Evolutionary conservation across 495 filamentous ascomycete genomes (phyloP).

Genomic region (Hypomontagnella monticulosa): DNA sequence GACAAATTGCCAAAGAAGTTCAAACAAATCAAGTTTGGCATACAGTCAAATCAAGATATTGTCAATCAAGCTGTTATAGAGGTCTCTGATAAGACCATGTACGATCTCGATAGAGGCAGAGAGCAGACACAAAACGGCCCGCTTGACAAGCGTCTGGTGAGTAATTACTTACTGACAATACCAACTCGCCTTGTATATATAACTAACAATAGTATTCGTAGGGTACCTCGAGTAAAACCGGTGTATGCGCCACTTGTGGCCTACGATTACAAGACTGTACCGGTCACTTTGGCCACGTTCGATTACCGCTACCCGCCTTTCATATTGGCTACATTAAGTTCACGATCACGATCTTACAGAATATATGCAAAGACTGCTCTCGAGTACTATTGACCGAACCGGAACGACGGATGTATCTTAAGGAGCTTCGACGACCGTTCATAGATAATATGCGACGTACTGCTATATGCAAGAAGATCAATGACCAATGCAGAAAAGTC

Average conservation of each 20-base stretch:
- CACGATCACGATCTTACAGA: constrained; percentile 85
- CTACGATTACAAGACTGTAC: constrained; percentile 80
- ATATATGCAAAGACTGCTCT: constrained; percentile 91
- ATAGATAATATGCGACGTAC: constrained; percentile 86
- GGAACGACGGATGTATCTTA: constrained; percentile 75
- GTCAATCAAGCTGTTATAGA: constrained; percentile 92
- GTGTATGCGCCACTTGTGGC: constrained; percentile 82
- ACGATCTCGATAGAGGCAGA: constrained; percentile 80
- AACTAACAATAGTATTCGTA: constrained; percentile 44
- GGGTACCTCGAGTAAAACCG: constrained; percentile 83
- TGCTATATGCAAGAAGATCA: constrained; percentile 84
- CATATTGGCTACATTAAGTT: constrained; percentile 96
- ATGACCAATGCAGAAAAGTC: constrained; percentile 86
- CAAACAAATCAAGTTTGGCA: constrained; percentile 91
- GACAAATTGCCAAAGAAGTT: constrained; percentile 89
- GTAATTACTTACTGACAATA: constrained; percentile 5
- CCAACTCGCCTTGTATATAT: neutral
- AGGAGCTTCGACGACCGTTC: constrained; percentile 78
- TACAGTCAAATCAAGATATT: constrained; percentile 92
- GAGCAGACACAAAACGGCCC: constrained; percentile 79
- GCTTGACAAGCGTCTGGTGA: constrained; percentile 80
- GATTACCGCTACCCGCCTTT: constrained; percentile 88
- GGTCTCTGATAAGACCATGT: constrained; percentile 89
- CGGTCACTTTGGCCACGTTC: constrained; percentile 93
- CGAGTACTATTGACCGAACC: constrained; percentile 80